Evolutionary conservation across 1,284 basidiomycete genomes (phyloP).

Genomic region (Puccinia coronata): DNA sequence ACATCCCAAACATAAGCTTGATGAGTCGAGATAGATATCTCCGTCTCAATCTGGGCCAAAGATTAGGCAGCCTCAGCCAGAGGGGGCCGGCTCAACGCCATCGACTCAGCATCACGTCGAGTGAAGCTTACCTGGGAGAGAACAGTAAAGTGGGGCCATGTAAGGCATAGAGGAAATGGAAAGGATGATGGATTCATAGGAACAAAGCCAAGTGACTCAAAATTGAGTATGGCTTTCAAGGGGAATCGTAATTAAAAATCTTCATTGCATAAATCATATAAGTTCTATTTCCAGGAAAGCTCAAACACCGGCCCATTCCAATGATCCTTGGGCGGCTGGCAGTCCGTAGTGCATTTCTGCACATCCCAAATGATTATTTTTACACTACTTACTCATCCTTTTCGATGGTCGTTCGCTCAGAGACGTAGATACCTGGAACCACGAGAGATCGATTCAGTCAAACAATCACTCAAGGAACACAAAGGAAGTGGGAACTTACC

Average conservation of each 20-base stretch:
- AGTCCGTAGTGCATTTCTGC: conserved; percentile 27
- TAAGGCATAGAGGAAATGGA: too few species aligned
- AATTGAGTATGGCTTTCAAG: background rate
- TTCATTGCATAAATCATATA: conserved; percentile 32
- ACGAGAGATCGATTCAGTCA: background rate
- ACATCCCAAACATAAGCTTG: too few species aligned
- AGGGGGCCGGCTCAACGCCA: too few species aligned
- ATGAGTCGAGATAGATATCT: too few species aligned
- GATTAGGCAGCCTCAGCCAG: too few species aligned
- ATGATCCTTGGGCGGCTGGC: conserved; percentile 44
- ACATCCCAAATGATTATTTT: background rate
- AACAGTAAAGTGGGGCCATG: too few species aligned
- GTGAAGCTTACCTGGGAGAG: too few species aligned
- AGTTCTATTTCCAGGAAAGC: conserved; percentile 37
- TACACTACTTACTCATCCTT: conserved; percentile 38
- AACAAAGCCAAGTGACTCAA: too few species aligned
- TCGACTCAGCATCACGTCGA: too few species aligned
- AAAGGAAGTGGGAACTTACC: conserved; percentile 4
- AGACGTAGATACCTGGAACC: conserved; percentile 46
- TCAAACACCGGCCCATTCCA: conserved; percentile 38
- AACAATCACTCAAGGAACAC: background rate
- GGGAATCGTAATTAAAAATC: background rate
- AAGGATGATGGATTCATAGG: too few species aligned
- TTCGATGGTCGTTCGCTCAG: conserved; percentile 37
- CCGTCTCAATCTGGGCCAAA: too few species aligned